These are phyloP conservation scores for Eucalyptus fibrosa DNA, from an alignment of 345 rosid species.

Conservation along the genomic window DNA sequence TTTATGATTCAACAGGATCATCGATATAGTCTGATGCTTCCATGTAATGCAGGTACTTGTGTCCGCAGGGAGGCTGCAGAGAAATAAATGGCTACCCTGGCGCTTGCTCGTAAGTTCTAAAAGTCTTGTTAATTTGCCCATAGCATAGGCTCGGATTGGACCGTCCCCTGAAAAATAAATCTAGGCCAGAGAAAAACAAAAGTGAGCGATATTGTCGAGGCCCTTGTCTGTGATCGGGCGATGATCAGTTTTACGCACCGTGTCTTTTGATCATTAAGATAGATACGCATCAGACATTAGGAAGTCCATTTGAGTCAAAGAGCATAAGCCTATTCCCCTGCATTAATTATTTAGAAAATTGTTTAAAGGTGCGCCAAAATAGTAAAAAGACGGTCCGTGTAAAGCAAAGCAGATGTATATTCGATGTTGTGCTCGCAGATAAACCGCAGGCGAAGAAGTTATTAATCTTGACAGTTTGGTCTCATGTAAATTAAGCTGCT, in stretches of 20 bases:
- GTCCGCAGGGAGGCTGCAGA: slow-evolving; percentile 25
- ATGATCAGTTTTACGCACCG: background rate
- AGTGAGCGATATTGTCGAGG: background rate
- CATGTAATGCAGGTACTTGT: slow-evolving; percentile 16
- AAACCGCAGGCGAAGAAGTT: background rate
- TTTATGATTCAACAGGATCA: background rate
- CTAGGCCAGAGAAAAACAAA: background rate
- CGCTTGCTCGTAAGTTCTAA: slow-evolving; percentile 16
- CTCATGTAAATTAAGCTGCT: background rate
- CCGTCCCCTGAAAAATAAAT: background rate
- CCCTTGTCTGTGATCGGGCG: background rate
- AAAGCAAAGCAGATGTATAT: background rate
- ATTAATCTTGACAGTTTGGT: background rate
- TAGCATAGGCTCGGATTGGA: background rate
- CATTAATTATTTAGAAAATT: background rate
- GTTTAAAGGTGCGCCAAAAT: background rate
- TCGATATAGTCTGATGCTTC: background rate
- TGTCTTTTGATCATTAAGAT: background rate
- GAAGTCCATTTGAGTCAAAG: background rate
- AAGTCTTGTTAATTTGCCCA: background rate
- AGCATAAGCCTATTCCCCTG: background rate
- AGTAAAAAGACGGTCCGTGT: background rate
- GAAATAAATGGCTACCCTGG: slow-evolving; percentile 27
- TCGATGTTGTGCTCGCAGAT: background rate
- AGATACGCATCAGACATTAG: background rate